Conservation (phyloP, 2,329 filamentous ascomycete genomes). For the Pseudogymnoascus sp. region DNA sequence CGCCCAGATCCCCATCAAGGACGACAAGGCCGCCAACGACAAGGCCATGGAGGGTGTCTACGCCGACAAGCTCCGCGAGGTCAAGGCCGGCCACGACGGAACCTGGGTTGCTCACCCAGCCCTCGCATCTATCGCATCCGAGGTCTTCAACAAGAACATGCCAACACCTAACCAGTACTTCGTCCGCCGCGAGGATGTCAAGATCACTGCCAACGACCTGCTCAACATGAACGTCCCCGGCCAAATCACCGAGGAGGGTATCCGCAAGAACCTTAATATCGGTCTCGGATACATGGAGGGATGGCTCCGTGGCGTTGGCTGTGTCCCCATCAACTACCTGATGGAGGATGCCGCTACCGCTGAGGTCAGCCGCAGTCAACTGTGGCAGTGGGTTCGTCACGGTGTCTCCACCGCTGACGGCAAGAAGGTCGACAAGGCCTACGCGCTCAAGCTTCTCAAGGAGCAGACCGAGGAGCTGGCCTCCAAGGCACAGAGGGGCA, state of each 20-base stretch:
- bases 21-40: slow-evolving; percentile 83
- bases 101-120: slow-evolving; percentile 98
- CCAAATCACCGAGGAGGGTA: slow-evolving; percentile 83
- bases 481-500: slow-evolving; percentile 69
- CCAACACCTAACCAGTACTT: slow-evolving; percentile 96
- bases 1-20: slow-evolving; percentile 97
- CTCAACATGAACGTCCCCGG: slow-evolving; percentile 98
- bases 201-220: slow-evolving; percentile 78
- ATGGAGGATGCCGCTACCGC: slow-evolving; percentile 99
- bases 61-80: slow-evolving; percentile 93
- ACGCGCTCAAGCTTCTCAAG: slow-evolving; percentile 75
- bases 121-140: slow-evolving; percentile 76
- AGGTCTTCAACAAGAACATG: slow-evolving; percentile 98
- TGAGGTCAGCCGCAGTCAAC: slow-evolving; percentile 86
- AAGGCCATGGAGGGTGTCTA: slow-evolving; percentile 88
- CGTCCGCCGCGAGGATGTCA: slow-evolving; percentile 79
- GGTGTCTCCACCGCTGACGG: slow-evolving; percentile 72
- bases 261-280: slow-evolving; percentile 96
- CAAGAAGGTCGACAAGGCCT: slow-evolving; percentile 87
- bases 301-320: slow-evolving; percentile 90
- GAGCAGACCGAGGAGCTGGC: slow-evolving; percentile 74
- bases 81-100: slow-evolving; percentile 85
- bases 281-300: slow-evolving; percentile 98
- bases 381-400: slow-evolving; percentile 90
- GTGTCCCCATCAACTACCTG: slow-evolving; percentile 93